phyloP scores from a whole-genome alignment of 257 asterid genomes.

The Oldenlandia corymbosa region DNA sequence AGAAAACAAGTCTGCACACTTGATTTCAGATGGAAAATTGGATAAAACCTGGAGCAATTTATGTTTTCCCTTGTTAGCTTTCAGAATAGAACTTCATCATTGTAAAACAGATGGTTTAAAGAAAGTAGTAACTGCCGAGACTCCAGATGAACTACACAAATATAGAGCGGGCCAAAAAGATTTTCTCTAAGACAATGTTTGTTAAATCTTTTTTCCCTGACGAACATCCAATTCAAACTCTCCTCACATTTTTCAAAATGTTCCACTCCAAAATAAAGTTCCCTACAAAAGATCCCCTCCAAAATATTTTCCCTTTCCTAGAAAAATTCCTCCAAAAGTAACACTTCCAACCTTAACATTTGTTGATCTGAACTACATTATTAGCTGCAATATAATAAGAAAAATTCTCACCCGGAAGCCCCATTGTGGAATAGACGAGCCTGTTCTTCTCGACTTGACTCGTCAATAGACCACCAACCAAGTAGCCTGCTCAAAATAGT shows the following conservation, averaged over 20 bases:
- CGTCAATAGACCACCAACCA: conserved; percentile 99
- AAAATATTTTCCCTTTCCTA: too few species aligned
- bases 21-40: conserved; percentile 1
- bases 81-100: not conserved
- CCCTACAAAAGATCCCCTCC: too few species aligned
- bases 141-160: not conserved
- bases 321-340: too few species aligned
- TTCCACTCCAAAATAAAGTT: too few species aligned
- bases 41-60: not conserved
- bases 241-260: too few species aligned
- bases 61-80: not conserved
- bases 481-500: conserved; percentile 55
- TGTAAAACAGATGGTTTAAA: not conserved
- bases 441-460: conserved; percentile 92
- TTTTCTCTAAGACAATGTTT: too few species aligned
- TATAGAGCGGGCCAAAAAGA: not conserved
- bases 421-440: conserved; percentile 70
- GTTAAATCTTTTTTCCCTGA: too few species aligned
- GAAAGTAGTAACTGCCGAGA: not conserved
- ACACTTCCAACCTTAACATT: too few species aligned
- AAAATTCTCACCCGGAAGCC: conserved; percentile 57
- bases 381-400: not conserved
- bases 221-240: too few species aligned
- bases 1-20: not conserved
- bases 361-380: not conserved